Evolutionary conservation across 345 rosid genomes (phyloP), one percentile per base, ranked within the genome.

Genomic region (Balakata baccata): DNA sequence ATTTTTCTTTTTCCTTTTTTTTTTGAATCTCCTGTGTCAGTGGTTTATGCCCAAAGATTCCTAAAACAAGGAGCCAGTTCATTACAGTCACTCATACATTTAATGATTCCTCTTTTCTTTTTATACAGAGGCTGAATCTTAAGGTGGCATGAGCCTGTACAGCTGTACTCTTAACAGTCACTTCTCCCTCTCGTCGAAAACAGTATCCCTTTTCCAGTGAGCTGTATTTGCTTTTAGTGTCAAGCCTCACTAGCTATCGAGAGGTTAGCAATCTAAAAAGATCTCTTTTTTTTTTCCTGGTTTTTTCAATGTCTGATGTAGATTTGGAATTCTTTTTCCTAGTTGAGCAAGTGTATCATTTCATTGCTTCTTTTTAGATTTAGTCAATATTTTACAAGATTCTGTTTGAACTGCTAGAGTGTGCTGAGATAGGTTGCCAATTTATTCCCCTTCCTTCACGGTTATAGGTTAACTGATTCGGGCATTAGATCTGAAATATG

Each of bases 191-290:
- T 17, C 6, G 3, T 29, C 7, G 23, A 29, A 25, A 66, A 60
- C 18, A 5, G 2, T 34, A 49, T 2, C 47, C 9, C 20, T 57
- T 12, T 23, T 54, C 16, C 39, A 16, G 22, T 39, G 16, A 7
- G 23, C 18, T 53, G 22, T 47, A 18, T 64, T n/a, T 16, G 11
- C 64, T 51, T 60, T 71, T 23, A 18, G 50, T 66, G 50, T 45
- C 52, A 34, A 64, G 25, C 38, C n/a, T 56, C 68, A n/a, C 5
- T 38, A 64, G 56, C 18, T n/a, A 10, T 64, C 66, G 62, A 71
- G 6, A 64, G 80, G 78, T 76, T 11, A 69, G 71, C 45, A 49
- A 56, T 77, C 64, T 13, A 43, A 51, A 62, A 65, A 62, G 77
- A 78, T 74, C 79, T 68, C 45, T 14, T 11, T 56, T 66, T n/a